phyloP scores from a whole-genome alignment of 768 basidiomycete species.

The Pleurotus salmoneostramineus region DNA sequence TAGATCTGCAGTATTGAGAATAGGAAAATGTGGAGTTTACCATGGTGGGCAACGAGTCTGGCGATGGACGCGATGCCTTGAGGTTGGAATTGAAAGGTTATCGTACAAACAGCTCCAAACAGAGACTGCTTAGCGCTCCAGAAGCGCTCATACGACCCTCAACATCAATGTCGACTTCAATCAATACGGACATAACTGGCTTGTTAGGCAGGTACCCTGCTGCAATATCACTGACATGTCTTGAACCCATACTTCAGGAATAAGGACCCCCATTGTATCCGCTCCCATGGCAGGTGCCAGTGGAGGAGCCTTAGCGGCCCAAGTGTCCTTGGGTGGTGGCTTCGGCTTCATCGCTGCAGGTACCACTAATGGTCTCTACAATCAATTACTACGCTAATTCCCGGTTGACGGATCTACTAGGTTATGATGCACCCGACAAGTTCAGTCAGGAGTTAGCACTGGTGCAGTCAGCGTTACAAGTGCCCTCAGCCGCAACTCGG shows the following conservation, averaged over 20 bases:
- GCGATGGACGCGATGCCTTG: slow-evolving; percentile 4
- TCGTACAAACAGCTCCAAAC: slow-evolving; percentile 8
- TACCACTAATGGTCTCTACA: slow-evolving; percentile 17
- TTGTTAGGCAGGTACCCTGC: slow-evolving; percentile 39
- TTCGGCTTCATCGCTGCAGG: slow-evolving; percentile 75
- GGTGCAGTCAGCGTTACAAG: slow-evolving; percentile 41
- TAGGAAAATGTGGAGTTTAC: slow-evolving; percentile 24
- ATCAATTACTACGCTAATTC: not conserved
- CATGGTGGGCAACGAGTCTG: slow-evolving; percentile 43
- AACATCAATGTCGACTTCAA: slow-evolving; percentile 17
- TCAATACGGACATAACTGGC: slow-evolving; percentile 43
- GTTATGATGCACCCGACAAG: slow-evolving; percentile 39
- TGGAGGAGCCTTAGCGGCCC: slow-evolving; percentile 56
- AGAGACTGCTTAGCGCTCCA: not conserved
- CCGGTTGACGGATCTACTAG: slow-evolving; percentile 23
- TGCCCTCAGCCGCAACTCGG: slow-evolving; percentile 25
- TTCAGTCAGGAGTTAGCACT: slow-evolving; percentile 48
- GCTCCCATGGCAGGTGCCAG: slow-evolving; percentile 72
- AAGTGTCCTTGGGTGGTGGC: slow-evolving; percentile 65
- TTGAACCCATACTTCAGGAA: slow-evolving; percentile 28
- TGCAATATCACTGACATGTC: not conserved
- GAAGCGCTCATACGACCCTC: not conserved
- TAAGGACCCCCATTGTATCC: slow-evolving; percentile 55
- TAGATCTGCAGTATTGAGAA: not conserved
- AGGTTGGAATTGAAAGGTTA: not conserved